Evolutionary conservation across 768 basidiomycete species (phyloP), one percentile per base, ranked within the genome.

Genomic region (Boletus fagicola): DNA sequence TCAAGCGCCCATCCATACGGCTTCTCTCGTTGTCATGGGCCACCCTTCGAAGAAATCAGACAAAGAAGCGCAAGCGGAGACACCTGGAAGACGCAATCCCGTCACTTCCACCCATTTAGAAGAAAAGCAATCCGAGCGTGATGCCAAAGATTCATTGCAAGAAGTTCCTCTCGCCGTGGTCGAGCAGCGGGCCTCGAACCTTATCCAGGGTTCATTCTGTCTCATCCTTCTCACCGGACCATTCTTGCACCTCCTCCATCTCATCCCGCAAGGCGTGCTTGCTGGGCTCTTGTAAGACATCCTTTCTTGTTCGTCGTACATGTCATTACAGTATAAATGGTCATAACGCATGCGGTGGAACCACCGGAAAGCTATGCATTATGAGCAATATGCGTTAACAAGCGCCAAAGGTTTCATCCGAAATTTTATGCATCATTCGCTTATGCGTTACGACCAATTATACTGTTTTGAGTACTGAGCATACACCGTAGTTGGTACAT

Each of bases 1-100:
- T 1, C 90, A 90, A 66, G 95, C 95, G 1, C 95, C 94, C 2
- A 90, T 95, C n/a, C 94, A 97, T 65, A 96, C 94, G 1, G 80
- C 82, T 8, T 88, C 92, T 11, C 81, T 98, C 2, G 75, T 89
- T 26, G 77, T 94, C 36, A 83, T 89, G 81, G 85, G 84, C 0
- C 71, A 62, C 4, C 68, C 74, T 12, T 40, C 55, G 1, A 77
- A 77, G 62, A 73, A 71, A n/a, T 67, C 75, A 28, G 75, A 78
- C 35, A 71, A 74, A 30, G 69, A 75, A 54, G 70, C 75, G 42
- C 75, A 74, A 13, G 11, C 12, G 6, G 26, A 26, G 20, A 35
- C 48, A 5, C 8, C 38, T 35, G 16, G 22, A 48, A 26, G 39
- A 24, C 1, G 0, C 9, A 35, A 11, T 28, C 20, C 54, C 6